Conservation (phyloP, 2,329 filamentous ascomycete species). For the Verticillium klebahnii region DNA sequence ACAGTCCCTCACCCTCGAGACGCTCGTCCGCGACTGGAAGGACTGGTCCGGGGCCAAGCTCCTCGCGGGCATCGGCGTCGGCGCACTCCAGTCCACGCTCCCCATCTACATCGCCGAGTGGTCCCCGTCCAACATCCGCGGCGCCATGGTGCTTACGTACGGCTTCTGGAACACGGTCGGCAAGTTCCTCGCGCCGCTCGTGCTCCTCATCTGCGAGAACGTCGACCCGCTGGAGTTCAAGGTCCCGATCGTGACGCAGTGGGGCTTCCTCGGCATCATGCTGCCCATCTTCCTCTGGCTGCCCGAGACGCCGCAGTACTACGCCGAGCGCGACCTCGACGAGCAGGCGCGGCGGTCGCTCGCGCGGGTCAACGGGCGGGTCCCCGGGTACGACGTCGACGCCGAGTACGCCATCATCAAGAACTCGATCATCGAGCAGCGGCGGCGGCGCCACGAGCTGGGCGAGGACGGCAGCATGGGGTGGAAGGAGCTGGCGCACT, state of each 20-base stretch:
- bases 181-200: conserved; percentile 34
- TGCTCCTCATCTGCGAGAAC: conserved; percentile 27
- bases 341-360: conserved; percentile 15
- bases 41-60: conserved; percentile 33
- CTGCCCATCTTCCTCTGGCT: conserved; percentile 30
- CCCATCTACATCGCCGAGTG: conserved; percentile 36
- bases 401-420: conserved; percentile 19
- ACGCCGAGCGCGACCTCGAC: conserved; percentile 17
- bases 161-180: conserved; percentile 39
- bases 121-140: conserved; percentile 33
- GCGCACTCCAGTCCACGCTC: conserved; percentile 34
- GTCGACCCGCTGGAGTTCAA: conserved; percentile 27
- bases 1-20: conserved; percentile 30
- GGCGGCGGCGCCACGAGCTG: background rate
- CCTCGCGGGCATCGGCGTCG: conserved; percentile 32
- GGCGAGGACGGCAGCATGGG: conserved; percentile 7
- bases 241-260: conserved; percentile 37
- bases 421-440: conserved; percentile 18
- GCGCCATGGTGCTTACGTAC: conserved; percentile 33
- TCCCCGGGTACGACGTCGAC: conserved; percentile 22
- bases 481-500: conserved; percentile 17
- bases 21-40: conserved; percentile 28
- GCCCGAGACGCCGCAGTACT: conserved; percentile 34
- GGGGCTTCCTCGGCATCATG: conserved; percentile 37
- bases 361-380: conserved; percentile 15